A percentile compares a stretch with the other conserved stretches of the same genome.
These are phyloP conservation scores for Neodidymelliopsis sp. DNA, from an alignment of 2,329 filamentous ascomycete genomes.

Conservation along the genomic window DNA sequence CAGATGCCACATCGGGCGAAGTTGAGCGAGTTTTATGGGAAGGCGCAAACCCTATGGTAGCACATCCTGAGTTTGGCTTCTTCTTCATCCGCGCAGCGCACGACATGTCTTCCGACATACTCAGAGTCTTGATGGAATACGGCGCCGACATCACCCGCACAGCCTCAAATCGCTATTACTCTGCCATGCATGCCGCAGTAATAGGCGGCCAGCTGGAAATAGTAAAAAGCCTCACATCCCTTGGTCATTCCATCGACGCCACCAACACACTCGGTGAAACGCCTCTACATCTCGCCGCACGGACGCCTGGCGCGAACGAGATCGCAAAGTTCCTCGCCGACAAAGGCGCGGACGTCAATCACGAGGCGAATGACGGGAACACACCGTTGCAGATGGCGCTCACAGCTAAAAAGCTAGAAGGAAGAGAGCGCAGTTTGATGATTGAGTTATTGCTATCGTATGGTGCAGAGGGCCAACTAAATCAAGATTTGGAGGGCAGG, in stretches of 20 bases:
- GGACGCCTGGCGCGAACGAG: slow-evolving; percentile 33
- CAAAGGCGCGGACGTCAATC: slow-evolving; percentile 43
- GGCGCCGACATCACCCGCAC: slow-evolving; percentile 39
- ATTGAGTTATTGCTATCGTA: slow-evolving; percentile 39
- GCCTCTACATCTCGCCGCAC: slow-evolving; percentile 41
- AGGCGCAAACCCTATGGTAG: slow-evolving; percentile 41
- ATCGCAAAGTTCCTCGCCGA: slow-evolving; percentile 41
- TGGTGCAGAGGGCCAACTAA: slow-evolving; percentile 37
- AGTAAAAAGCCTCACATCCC: slow-evolving; percentile 35
- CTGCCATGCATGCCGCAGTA: slow-evolving; percentile 40
- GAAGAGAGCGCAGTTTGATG: slow-evolving; percentile 37
- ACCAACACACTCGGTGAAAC: slow-evolving; percentile 40
- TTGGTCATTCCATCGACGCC: slow-evolving; percentile 38
- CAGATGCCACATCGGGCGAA: slow-evolving; percentile 29
- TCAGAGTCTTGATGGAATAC: slow-evolving; percentile 39
- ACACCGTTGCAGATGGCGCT: slow-evolving; percentile 37
- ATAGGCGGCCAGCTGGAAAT: slow-evolving; percentile 36
- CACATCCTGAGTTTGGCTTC: slow-evolving; percentile 39
- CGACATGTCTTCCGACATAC: slow-evolving; percentile 32
- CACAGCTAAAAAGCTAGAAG: slow-evolving; percentile 27
- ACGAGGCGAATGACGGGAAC: slow-evolving; percentile 27
- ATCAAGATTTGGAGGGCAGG: slow-evolving; percentile 19
- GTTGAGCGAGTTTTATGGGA: slow-evolving; percentile 42
- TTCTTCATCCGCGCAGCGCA: slow-evolving; percentile 41
- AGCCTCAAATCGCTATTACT: slow-evolving; percentile 27